Evolutionary conservation across 768 basidiomycete species (phyloP), one percentile per base, ranked within the genome.

Genomic region (Mycena galopus): DNA sequence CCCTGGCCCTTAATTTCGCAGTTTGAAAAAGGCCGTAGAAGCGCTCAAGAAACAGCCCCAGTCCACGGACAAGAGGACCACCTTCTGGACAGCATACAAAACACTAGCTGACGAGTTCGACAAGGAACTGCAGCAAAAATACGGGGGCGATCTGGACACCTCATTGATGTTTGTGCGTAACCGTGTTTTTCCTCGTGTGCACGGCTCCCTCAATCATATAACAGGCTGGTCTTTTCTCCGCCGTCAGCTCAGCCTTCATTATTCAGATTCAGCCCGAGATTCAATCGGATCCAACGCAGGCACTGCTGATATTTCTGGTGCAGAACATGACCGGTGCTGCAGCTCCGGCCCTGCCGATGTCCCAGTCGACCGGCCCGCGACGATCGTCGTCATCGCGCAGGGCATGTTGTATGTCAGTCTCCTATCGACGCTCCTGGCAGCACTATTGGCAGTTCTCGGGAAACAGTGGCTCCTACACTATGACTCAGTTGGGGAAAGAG

Each of bases 171-270:
- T 65, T 30, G 64, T 65, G 64, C 64, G 64, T 56, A 12, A 8
- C 25, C 56, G 56, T n/a, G 23, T 50, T 63, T 63, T n/a, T 21
- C 37, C 10, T 37, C 23, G 23, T 27, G 64, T 55, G 33, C 4
- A 19, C 27, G 30, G n/a, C 53, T 25, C 17, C 23, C 51, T 65
- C 16, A 56, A 16, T 56, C 9, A 35, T 30, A 39, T 30, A 25
- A 19, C 35, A 65, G 64, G 64, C 64, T 8, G 64, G 53, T 21
- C 53, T 65, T 39, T 65, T 65, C 64, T 65, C 64, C 25, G 64
- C n/a, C n/a, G n/a, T n/a, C n/a, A n/a, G n/a, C n/a, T n/a, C n/a
- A n/a, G n/a, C n/a, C n/a, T n/a, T n/a, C n/a, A n/a, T n/a, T n/a
- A n/a, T n/a, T n/a, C n/a, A n/a, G n/a, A n/a, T n/a, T n/a, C n/a